Conservation (phyloP, 2,329 filamentous ascomycete genomes). For the Xylaria sp. region DNA sequence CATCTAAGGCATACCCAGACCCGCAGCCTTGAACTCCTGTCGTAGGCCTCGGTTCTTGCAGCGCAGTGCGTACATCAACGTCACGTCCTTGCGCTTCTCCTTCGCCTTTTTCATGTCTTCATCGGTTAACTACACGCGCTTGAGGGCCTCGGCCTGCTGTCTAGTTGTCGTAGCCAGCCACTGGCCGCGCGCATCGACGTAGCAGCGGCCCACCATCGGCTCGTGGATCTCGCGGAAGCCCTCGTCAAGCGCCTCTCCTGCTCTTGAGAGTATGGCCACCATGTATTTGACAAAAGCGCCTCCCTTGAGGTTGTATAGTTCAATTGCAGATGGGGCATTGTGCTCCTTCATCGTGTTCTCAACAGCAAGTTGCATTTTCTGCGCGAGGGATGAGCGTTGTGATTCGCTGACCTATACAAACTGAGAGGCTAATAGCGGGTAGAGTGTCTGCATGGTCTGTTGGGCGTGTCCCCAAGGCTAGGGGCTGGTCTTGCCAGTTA, state of each 20-base stretch:
- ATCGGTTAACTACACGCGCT: conserved; percentile 14
- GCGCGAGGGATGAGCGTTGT: conserved; percentile 1
- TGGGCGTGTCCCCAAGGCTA: background rate
- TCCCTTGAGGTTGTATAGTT: conserved; percentile 12
- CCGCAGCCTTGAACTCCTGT: conserved; percentile 6
- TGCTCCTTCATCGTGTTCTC: conserved; percentile 5
- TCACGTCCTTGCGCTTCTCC: background rate
- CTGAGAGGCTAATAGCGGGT: background rate
- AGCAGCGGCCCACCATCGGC: conserved; percentile 10
- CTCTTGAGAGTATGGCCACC: conserved; percentile 9
- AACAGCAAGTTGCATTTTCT: conserved; percentile 11
- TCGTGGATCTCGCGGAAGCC: conserved; percentile 9
- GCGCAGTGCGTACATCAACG: background rate
- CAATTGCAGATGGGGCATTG: background rate
- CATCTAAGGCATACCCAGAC: conserved; percentile 16
- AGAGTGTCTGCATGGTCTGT: background rate
- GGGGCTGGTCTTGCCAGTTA: background rate
- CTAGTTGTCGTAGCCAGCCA: conserved; percentile 11
- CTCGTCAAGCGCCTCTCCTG: conserved; percentile 5
- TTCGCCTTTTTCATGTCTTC: conserved; percentile 14
- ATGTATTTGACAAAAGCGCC: conserved; percentile 8
- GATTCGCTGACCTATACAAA: background rate
- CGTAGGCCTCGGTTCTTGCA: background rate
- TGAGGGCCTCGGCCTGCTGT: conserved; percentile 13
- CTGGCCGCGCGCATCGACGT: conserved; percentile 3